Evolutionary conservation across 768 basidiomycete species (phyloP).

Genomic region (Tylopilus sp.): DNA sequence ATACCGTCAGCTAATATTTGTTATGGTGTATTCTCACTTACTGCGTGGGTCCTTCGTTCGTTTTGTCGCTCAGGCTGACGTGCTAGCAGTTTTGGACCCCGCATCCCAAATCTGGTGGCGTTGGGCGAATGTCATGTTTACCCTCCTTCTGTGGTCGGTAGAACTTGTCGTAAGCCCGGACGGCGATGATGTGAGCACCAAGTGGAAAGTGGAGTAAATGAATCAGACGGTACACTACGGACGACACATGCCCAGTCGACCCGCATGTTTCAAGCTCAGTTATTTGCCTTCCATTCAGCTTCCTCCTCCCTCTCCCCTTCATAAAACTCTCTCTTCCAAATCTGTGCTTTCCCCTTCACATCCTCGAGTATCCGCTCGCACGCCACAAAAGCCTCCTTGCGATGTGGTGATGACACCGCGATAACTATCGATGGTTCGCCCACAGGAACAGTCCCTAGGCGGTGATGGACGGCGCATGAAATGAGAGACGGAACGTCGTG

Average conservation of each 20-base stretch:
- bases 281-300: constrained; percentile 72
- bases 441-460: constrained; percentile 73
- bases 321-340: constrained; percentile 92
- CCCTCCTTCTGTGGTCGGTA: constrained; percentile 76
- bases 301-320: constrained; percentile 59
- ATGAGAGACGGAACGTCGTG: constrained; percentile 39
- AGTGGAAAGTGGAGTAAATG: constrained; percentile 71
- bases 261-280: constrained; percentile 15
- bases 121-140: constrained; percentile 89
- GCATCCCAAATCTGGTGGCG: constrained; percentile 94
- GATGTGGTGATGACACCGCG: constrained; percentile 79
- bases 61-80: neutral
- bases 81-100: constrained; percentile 69
- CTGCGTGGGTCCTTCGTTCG: constrained; percentile 51
- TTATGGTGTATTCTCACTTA: constrained; percentile 85
- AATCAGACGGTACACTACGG: constrained; percentile 6
- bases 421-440: constrained; percentile 83
- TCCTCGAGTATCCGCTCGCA: constrained; percentile 85
- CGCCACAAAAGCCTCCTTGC: constrained; percentile 74
- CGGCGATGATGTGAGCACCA: constrained; percentile 61
- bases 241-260: constrained; percentile 5
- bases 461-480: constrained; percentile 66
- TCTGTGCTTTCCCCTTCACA: constrained; percentile 78
- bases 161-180: constrained; percentile 79
- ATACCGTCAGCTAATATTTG: constrained; percentile 80